Base-by-base conservation (phyloP, 768 basidiomycete genomes). In the Nidularia pulvinata region DNA sequence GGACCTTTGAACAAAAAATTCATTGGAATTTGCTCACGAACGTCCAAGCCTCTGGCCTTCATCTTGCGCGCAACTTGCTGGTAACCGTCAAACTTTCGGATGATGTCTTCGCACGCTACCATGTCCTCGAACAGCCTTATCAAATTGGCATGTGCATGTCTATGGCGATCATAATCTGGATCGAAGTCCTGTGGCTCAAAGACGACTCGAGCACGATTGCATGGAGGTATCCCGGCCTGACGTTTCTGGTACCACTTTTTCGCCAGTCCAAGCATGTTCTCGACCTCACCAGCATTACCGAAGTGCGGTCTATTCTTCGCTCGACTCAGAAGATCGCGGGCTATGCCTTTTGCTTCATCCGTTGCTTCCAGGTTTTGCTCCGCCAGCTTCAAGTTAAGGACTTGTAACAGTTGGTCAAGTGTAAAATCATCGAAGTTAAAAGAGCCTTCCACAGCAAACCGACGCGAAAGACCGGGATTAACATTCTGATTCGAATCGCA, bases 1-100 rank as follows among this genome's bases (percentile, higher is more conserved):
- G 87, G 88, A 0, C 88, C 87, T 59, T 85, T 88, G 74, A 89
- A 88, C 2, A 89, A 67, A 72, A 88, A 89, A 51, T 77, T 87
- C 16, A 80, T 86, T 0, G 87, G 86, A 42, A 88, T 78, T 13
- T 75, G 69, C n/a, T 77, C 71, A 3, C 78, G 72, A 16, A 73
- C 65, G 54, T 85, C 77, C 36, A 72, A 61, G 2, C 73, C 72
- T 33, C 69, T 62, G 0, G 57, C 59, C 59, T 79, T 80, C 65
- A 77, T 72, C 14, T 58, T 65, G 3, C 55, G 60, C 1, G 81
- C 79, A 33, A 83, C 74, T 48, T 72, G 65, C 59, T 88, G 88
- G 52, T 79, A 86, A 11, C 68, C 63, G n/a, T 64, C 60, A 1
- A 89, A 68, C 56, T 76, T 80, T 47, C 65, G 58, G 1, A 86